Evolutionary conservation across 2,329 filamentous ascomycete genomes (phyloP), one percentile per base, ranked within the genome.

Genomic region (Byssochlamys sp.): DNA sequence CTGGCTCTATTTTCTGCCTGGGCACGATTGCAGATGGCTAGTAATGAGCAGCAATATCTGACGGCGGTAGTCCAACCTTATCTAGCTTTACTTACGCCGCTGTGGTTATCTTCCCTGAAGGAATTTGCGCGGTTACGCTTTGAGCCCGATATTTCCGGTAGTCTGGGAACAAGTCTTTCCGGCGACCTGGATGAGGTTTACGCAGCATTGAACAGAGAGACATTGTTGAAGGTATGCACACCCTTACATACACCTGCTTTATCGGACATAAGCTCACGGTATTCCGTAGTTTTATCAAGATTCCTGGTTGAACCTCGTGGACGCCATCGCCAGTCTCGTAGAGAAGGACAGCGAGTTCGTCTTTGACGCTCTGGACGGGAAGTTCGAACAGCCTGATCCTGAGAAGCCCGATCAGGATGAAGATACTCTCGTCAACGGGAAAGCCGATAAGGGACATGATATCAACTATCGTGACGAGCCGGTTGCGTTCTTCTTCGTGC

Each of bases 391-490:
- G 27, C 63, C 75, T 19, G 69, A 73, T 24, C 60, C 72, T 10
- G 65, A 71, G 14, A 67, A 72, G 1, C 61, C 60, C 28, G 59
- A 66, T 12, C 62, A 63, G 19, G 56, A 61, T 24, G 53, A 57
- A 24, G 63, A 61, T 29, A 53, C 54, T 12, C 39, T 57, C 19
- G 26, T 57, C 9, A 63, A 66, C 25, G 65, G 53, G 25, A 61
- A 69, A 25, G 31, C 19, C 54, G 2, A 61, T 81, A 50, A 87
- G 69, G 82, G 81, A 2, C 81, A 86, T 53, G 89, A 92, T 63
- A 97, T 99, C 76, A 97, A 97, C 72, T 99, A 99, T 71, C 89
- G 94, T 53, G 92, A 97, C 68, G 94, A 99, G 70, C 94, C 94
- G 0, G 90, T 97, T 1, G 94, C 94, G 0, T 99, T 99, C 80